Evolutionary conservation across 2,329 filamentous ascomycete genomes (phyloP), one percentile per base, ranked within the genome.

Genomic region (Diaporthe humulicola): DNA sequence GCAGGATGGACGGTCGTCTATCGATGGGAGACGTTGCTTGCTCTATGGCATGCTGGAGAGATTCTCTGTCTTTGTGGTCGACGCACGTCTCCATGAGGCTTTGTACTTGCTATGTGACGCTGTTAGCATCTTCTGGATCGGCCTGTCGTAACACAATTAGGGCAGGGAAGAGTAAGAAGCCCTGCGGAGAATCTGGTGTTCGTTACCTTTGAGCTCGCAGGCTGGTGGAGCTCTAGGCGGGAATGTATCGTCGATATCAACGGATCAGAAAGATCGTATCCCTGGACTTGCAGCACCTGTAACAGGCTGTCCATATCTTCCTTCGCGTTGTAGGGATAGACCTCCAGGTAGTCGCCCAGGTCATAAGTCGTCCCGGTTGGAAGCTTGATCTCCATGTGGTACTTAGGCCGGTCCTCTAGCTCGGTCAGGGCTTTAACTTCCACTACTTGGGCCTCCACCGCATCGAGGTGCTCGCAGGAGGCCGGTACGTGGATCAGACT

Each of bases 1-100:
- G 89, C 3, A 92, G 84, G 0, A 88, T 79, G 0, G 87, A 88
- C 40, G 88, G 80, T 22, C 87, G 86, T 75, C 88, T 89, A n/a
- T 82, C 80, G 30, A 4, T 30, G 15, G 22, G 4, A 4, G 25
- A 33, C 22, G 57, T 28, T 15, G 15, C 9, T 4, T 42, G 22
- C 25, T 6, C 33, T 48, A 50, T 40, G 14, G 56, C 45, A 40
- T 40, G 28, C 30, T 56, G 25, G 12, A 72, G 30, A 17, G 42
- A 19, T 25, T n/a, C 10, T 64, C 42, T 57, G 25, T 45, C 70
- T 8, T 72, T 57, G 6, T 14, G 28, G 45, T 54, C 19, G n/a
- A 33, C 25, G 22, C 70, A 72, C 15, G 17, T 33, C 28, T 64
- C 28, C 33, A 56, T 12, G 1, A 72, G 56, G 4, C 22, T 30